Conservation (phyloP, 345 rosid genomes). For the Eutrema yunnanense region DNA sequence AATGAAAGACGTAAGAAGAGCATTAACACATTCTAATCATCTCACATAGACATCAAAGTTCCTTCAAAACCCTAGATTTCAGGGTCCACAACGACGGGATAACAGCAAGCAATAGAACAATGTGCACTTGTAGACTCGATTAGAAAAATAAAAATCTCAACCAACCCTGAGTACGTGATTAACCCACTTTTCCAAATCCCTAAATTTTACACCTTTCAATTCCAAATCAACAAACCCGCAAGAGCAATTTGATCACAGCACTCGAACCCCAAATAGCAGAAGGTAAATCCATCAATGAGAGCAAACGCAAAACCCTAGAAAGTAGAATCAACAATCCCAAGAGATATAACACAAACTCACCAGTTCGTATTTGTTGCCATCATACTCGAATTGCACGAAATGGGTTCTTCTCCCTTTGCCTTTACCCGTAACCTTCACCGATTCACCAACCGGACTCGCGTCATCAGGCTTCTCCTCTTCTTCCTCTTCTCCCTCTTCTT, state of each 20-base stretch:
- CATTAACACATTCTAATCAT: background rate
- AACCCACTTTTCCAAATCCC: background rate
- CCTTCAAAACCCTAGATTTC: background rate
- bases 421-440: slow-evolving; percentile 56
- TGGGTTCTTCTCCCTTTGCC: slow-evolving; percentile 68
- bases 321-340: background rate
- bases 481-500: slow-evolving; percentile 29
- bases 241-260: background rate
- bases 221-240: background rate
- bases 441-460: slow-evolving; percentile 71
- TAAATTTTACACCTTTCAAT: background rate
- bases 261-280: background rate
- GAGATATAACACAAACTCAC: slow-evolving; percentile 37
- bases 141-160: background rate
- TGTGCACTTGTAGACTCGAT: background rate
- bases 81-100: background rate
- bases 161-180: background rate
- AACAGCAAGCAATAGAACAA: slow-evolving; percentile 1
- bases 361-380: slow-evolving; percentile 65
- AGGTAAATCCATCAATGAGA: background rate
- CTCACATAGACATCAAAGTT: background rate
- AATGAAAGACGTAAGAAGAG: background rate
- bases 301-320: background rate
- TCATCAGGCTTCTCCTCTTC: slow-evolving; percentile 66
- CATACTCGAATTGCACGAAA: slow-evolving; percentile 61